phyloP scores from a whole-genome alignment of 1,139 yeast genomes.

The Yamadazyma pseudoaaseri region DNA sequence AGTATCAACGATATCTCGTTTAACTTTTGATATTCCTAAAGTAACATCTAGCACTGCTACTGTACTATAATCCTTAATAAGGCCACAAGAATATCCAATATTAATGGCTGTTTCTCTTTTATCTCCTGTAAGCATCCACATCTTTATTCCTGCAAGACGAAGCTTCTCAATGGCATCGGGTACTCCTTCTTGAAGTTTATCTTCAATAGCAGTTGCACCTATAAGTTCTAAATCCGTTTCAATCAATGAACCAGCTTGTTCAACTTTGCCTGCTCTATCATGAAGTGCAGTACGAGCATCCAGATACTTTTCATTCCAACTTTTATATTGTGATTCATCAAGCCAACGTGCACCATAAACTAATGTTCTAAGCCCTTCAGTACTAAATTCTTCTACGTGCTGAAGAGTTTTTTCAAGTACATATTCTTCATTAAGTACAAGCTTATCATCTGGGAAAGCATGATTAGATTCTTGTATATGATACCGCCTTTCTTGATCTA shows the following conservation, averaged over 20 bases:
- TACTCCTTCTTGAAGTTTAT: conserved; percentile 93
- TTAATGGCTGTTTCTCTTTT: conserved; percentile 97
- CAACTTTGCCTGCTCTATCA: conserved; percentile 67
- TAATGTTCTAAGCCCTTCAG: conserved; percentile 90
- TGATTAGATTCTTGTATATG: background rate
- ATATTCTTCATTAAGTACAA: conserved; percentile 73
- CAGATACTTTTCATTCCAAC: conserved; percentile 67
- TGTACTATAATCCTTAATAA: conserved; percentile 90
- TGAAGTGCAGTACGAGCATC: conserved; percentile 76
- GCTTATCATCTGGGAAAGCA: conserved; percentile 51
- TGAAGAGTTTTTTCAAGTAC: conserved; percentile 81
- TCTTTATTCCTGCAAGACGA: conserved; percentile 86
- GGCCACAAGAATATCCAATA: conserved; percentile 90
- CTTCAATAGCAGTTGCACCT: conserved; percentile 98
- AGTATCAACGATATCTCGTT: conserved; percentile 58
- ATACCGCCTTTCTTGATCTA: conserved; percentile 53
- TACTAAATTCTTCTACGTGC: conserved; percentile 90
- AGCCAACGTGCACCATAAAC: conserved; percentile 80
- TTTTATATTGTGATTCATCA: conserved; percentile 52
- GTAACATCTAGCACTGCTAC: conserved; percentile 72
- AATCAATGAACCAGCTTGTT: conserved; percentile 66
- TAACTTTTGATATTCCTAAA: conserved; percentile 49
- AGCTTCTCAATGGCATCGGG: conserved; percentile 91
- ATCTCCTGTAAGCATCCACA: conserved; percentile 99
- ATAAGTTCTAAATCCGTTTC: conserved; percentile 66